These are phyloP conservation scores for Solanum chaucha DNA, from an alignment of 257 asterid species.

Conservation along the genomic window DNA sequence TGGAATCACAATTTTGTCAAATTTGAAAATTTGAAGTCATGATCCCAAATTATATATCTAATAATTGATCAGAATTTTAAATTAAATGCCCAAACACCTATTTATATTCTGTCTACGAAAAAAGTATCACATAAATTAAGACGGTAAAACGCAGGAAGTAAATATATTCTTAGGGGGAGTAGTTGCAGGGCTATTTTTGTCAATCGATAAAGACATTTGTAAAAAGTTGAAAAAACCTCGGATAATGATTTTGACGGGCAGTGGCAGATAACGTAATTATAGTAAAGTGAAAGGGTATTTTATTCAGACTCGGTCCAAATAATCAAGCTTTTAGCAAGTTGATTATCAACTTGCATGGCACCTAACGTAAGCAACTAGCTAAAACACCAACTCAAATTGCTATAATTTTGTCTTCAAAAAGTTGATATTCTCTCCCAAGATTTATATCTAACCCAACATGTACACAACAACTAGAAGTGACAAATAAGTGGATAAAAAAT, in stretches of 20 bases:
- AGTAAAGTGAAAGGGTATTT: background rate
- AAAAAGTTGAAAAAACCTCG: background rate
- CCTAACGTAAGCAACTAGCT: constrained; percentile 15
- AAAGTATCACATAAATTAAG: background rate
- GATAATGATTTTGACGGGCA: background rate
- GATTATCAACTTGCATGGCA: constrained; percentile 51
- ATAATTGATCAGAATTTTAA: too few species aligned
- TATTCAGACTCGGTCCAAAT: background rate
- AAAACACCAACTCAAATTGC: background rate
- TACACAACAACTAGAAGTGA: background rate
- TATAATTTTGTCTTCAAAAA: background rate
- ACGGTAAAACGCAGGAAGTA: too few species aligned
- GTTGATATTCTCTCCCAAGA: background rate
- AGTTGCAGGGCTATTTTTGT: background rate
- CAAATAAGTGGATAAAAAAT: background rate
- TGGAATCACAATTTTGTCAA: too few species aligned
- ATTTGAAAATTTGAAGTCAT: too few species aligned
- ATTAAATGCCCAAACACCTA: too few species aligned
- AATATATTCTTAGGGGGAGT: background rate
- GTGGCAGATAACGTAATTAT: background rate
- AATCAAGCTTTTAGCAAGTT: constrained; percentile 29
- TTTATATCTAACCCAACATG: background rate
- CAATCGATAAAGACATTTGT: background rate
- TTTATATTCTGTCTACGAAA: too few species aligned
- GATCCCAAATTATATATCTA: too few species aligned